phyloP scores from a whole-genome alignment of 2,329 filamentous ascomycete species.

The Xylogone sp. region DNA sequence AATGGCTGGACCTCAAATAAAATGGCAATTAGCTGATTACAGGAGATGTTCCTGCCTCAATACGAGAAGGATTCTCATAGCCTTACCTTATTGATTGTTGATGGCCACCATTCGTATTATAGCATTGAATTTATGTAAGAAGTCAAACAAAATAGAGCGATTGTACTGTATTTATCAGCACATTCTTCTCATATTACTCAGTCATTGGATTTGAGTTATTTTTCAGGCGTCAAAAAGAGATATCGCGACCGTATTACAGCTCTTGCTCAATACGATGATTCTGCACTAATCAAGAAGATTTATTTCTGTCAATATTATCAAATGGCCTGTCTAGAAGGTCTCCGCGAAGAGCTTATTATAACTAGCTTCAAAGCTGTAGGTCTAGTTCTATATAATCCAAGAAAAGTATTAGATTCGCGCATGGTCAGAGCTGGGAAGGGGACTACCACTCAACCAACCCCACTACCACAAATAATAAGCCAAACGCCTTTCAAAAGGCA shows the following conservation, averaged over 20 bases:
- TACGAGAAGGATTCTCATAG: neutral
- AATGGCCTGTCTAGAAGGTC: neutral
- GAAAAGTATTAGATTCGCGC: constrained; percentile 16
- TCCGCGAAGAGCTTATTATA: constrained; percentile 14
- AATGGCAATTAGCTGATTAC: neutral
- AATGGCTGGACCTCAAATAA: neutral
- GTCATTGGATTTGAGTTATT: constrained; percentile 31
- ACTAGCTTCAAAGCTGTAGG: constrained; percentile 24
- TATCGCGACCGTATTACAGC: neutral
- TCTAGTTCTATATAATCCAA: constrained; percentile 25
- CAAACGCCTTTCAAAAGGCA: no score
- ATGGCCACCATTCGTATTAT: constrained; percentile 30
- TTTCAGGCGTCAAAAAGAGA: constrained; percentile 23
- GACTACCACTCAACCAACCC: no score
- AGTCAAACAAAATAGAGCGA: constrained; percentile 27
- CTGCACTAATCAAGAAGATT: neutral
- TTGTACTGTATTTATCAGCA: constrained; percentile 28
- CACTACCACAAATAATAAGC: no score
- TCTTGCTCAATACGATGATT: neutral
- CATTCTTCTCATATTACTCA: constrained; percentile 32
- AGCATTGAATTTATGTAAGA: constrained; percentile 27
- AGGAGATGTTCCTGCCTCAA: neutral
- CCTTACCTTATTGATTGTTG: constrained; percentile 26
- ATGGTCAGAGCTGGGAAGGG: no score
- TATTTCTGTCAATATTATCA: neutral